phyloP scores from a whole-genome alignment of 768 basidiomycete species.

The Amanita pseudoporphyria region DNA sequence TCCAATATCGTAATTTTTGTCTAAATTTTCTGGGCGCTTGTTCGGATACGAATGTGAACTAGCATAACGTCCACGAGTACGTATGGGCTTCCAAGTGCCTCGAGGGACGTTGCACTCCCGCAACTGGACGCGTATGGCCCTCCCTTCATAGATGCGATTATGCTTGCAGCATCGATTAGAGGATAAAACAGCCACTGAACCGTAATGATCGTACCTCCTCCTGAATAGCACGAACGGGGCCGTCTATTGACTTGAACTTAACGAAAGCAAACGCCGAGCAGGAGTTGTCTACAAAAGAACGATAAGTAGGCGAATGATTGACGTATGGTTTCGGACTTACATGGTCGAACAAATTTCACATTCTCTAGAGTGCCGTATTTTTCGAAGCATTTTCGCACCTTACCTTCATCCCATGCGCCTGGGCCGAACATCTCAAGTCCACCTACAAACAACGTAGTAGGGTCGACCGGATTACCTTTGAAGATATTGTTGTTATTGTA shows the following conservation, averaged over 20 bases:
- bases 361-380: conserved; percentile 56
- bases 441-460: conserved; percentile 67
- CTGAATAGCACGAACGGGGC: conserved; percentile 55
- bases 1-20: too few relatives aligned
- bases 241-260: conserved; percentile 53
- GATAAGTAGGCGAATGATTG: background rate
- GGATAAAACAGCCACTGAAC: background rate
- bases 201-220: conserved; percentile 40
- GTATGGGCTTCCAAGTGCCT: conserved; percentile 35
- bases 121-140: conserved; percentile 66
- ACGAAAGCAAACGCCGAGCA: conserved; percentile 74
- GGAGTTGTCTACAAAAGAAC: conserved; percentile 37
- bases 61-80: conserved; percentile 32
- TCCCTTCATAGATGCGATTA: conserved; percentile 58
- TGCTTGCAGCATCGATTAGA: conserved; percentile 32
- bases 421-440: conserved; percentile 59
- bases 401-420: conserved; percentile 60
- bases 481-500: conserved; percentile 12
- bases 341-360: conserved; percentile 55
- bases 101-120: conserved; percentile 58
- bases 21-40: background rate
- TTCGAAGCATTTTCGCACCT: conserved; percentile 47
- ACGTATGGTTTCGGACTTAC: conserved; percentile 28
- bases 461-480: conserved; percentile 43
- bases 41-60: background rate